A percentile compares a stretch with the other conserved stretches of the same genome.
These are phyloP conservation scores for Quercus bicolor DNA, from an alignment of 306 rosid genomes.

Conservation along the genomic window DNA sequence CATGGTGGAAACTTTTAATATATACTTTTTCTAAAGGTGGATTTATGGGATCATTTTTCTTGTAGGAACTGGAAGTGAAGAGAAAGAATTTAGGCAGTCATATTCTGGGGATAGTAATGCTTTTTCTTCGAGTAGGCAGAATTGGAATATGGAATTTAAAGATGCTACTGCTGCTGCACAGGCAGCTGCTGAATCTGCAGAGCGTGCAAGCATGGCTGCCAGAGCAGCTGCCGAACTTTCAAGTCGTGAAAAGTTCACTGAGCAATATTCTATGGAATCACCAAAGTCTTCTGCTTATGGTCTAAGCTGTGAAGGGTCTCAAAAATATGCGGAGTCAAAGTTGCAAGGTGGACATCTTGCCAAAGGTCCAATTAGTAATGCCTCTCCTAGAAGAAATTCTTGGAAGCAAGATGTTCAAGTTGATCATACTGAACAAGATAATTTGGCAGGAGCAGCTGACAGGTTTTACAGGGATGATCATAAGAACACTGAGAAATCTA, in stretches of 20 bases:
- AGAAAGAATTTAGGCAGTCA: slow-evolving; percentile 32
- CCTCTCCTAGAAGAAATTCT: slow-evolving; percentile 29
- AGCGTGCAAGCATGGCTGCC: slow-evolving; percentile 89
- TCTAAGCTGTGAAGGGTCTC: slow-evolving; percentile 40
- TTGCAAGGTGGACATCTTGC: slow-evolving; percentile 36
- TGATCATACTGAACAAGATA: slow-evolving; percentile 33
- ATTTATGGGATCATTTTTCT: slow-evolving; percentile 25
- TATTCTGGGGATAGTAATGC: slow-evolving; percentile 42
- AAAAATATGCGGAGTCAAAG: slow-evolving; percentile 12
- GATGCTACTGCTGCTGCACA: slow-evolving; percentile 96
- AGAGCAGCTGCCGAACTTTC: slow-evolving; percentile 99
- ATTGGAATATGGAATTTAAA: slow-evolving; percentile 74
- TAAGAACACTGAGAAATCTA: slow-evolving; percentile 27
- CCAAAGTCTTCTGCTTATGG: slow-evolving; percentile 23
- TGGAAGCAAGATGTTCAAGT: slow-evolving; percentile 26
- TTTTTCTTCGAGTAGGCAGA: slow-evolving; percentile 36
- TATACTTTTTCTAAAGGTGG: slow-evolving; percentile 4
- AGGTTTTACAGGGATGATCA: slow-evolving; percentile 28
- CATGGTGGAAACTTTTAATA: not conserved
- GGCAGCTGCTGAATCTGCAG: slow-evolving; percentile 99
- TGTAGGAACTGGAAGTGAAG: slow-evolving; percentile 41
- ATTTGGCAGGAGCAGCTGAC: slow-evolving; percentile 22
- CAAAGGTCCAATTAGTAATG: slow-evolving; percentile 27
- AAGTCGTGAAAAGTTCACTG: slow-evolving; percentile 43
- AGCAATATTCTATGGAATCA: slow-evolving; percentile 53